Evolutionary conservation across 2,329 filamentous ascomycete genomes (phyloP), one percentile per base, ranked within the genome.

Genomic region (Botrytis paeoniae): DNA sequence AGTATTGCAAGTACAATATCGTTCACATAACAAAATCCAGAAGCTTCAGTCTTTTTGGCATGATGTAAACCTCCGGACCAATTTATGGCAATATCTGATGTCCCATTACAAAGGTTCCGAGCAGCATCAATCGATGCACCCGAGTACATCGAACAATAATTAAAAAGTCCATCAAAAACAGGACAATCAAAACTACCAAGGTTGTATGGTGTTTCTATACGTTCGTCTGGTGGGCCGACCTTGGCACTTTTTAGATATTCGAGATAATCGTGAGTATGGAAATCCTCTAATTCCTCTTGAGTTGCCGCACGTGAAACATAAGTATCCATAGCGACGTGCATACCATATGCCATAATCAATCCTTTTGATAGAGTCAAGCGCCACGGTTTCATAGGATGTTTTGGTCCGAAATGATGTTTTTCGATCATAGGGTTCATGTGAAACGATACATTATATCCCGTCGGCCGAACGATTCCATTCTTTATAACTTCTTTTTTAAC

Each of bases 381-480:
- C 95, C 96, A 98, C 74, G 96, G 96, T 82, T 99, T 99, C 96
- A 99, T 99, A 32, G 96, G 96, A 85, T 99, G 96, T 16, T 93
- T 95, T 83, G 93, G 92, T 77, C 96, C 96, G 82, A 99, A 99
- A 82, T 99, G 96, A 83, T 98, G 95, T 81, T 93, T 92, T 84
- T 99, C 96, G 81, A 98, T 97, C 74, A 93, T 91, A 1, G 95
- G 93, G 80, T 98, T 98, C 84, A 94, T 94, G 82, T 99, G 96
- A 83, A 95, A 98, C 16, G 95, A 98, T 64, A 99, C 95, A 45
- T 88, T 94, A 83, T 97, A 95, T 77, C 94, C 95, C 80, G 92
- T 91, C 2, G 95, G 95, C 51, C 90, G 88, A 70, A 90, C 89
- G 79, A 98, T 93, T 77, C 90, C 91, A 82, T 93, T 87, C 69